Evolutionary conservation across 495 filamentous ascomycete species (phyloP), one percentile per base, ranked within the genome.

Genomic region (Bryoglossum gracile): DNA sequence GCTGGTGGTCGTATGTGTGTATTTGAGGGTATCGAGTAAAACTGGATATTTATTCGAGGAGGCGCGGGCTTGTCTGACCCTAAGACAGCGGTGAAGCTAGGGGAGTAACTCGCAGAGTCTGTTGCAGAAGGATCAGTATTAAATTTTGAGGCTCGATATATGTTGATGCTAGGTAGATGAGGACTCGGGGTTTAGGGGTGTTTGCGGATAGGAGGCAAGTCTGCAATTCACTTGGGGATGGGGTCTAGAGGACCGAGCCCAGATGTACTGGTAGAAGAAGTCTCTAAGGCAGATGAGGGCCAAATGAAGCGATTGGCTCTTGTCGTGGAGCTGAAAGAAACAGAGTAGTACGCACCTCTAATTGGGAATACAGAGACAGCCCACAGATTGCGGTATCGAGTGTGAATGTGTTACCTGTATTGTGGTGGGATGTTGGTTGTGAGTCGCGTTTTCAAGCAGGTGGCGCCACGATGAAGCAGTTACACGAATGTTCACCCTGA

Each of bases 221-320:
- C n/a, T n/a, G n/a, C n/a, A 28, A 30, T 11, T 35, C 21, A 24
- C 38, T 13, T 16, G 22, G 28, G 23, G 10, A 18, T 4, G 22
- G n/a, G 24, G 17, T 21, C 13, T 17, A 24, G 32, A n/a, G 23
- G 10, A n/a, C n/a, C n/a, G n/a, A n/a, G n/a, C n/a, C n/a, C n/a
- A n/a, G n/a, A n/a, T n/a, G n/a, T n/a, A n/a, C n/a, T n/a, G n/a
- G n/a, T n/a, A n/a, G n/a, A n/a, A n/a, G n/a, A n/a, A n/a, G n/a
- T n/a, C n/a, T n/a, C n/a, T n/a, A n/a, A n/a, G n/a, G n/a, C 14
- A 14, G 24, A 38, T n/a, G 14, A 30, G 35, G 9, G 22, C 6
- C 44, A 54, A 54, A 48, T 43, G 22, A 48, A 26, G 26, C 24
- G 32, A 54, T 54, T 54, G 51, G 38, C 44, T 23, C 37, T 43